Conservation (phyloP, 805 yeast genomes). For the Candida oleophila region DNA sequence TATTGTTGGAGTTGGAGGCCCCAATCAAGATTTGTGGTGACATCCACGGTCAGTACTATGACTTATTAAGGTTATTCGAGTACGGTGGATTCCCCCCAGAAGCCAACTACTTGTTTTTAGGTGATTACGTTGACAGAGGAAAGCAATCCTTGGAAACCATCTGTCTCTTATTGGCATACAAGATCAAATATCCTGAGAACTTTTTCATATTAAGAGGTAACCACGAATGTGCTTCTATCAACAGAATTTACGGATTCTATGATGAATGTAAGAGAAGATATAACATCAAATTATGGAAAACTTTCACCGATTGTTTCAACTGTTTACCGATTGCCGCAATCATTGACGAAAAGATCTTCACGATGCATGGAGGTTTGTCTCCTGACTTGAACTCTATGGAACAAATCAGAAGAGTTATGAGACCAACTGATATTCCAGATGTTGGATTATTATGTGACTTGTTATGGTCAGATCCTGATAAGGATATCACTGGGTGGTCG, state of each 20-base stretch:
- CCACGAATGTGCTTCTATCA: constrained; percentile 97
- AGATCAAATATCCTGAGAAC: constrained; percentile 97
- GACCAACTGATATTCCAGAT: constrained; percentile 99
- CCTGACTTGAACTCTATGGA: constrained; percentile 98
- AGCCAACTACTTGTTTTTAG: constrained; percentile 91
- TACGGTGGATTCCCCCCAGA: constrained; percentile 99
- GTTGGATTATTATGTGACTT: constrained; percentile 94
- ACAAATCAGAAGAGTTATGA: constrained; percentile 97
- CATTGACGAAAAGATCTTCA: constrained; percentile 94
- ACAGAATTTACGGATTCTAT: constrained; percentile 96
- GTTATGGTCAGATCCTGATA: constrained; percentile 98
- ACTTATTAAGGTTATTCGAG: constrained; percentile 89
- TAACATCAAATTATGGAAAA: constrained; percentile 97
- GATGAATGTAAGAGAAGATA: constrained; percentile 98
- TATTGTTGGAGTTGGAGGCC: constrained; percentile 91
- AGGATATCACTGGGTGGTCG: constrained; percentile 97
- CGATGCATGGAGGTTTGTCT: constrained; percentile 98
- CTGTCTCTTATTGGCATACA: constrained; percentile 89
- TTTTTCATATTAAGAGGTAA: constrained; percentile 96
- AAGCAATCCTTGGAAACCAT: constrained; percentile 96
- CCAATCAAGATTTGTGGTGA: constrained; percentile 98
- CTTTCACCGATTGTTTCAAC: constrained; percentile 97
- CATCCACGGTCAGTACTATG: constrained; percentile 98
- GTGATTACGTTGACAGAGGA: constrained; percentile 99
- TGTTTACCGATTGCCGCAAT: constrained; percentile 98